Evolutionary conservation across 148 eudicot genomes (phyloP).

Genomic region (Silene uniflora): DNA sequence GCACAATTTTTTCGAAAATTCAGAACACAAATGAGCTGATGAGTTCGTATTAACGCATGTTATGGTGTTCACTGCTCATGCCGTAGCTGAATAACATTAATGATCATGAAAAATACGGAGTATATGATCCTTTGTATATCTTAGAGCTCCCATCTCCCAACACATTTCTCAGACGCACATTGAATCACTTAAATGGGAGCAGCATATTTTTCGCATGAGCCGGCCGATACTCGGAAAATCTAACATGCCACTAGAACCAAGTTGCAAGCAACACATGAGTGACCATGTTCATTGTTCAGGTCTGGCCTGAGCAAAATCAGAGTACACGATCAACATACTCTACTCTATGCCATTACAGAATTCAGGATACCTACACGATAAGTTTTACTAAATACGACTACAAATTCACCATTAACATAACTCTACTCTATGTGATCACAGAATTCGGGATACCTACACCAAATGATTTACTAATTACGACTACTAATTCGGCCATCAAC

Average conservation of each 20-base stretch:
- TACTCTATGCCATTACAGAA: background rate
- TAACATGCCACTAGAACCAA: no score
- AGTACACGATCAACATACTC: no score
- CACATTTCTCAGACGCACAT: no score
- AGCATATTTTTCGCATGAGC: constrained; percentile 18
- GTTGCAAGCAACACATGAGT: no score
- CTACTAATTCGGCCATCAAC: background rate
- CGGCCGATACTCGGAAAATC: background rate
- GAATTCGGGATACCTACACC: background rate
- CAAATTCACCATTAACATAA: background rate
- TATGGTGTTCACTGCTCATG: background rate
- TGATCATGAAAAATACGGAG: no score
- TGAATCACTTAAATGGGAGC: background rate
- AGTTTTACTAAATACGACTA: background rate
- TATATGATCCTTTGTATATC: no score
- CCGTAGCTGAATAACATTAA: background rate
- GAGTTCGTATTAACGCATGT: background rate
- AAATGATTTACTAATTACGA: background rate
- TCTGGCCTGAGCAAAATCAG: no score
- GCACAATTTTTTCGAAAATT: background rate
- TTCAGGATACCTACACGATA: background rate
- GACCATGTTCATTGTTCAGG: no score
- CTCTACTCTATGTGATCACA: background rate
- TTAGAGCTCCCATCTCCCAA: no score
- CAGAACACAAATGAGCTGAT: background rate